Evolutionary conservation across 768 basidiomycete genomes (phyloP).

Genomic region (Auricularia sp.): DNA sequence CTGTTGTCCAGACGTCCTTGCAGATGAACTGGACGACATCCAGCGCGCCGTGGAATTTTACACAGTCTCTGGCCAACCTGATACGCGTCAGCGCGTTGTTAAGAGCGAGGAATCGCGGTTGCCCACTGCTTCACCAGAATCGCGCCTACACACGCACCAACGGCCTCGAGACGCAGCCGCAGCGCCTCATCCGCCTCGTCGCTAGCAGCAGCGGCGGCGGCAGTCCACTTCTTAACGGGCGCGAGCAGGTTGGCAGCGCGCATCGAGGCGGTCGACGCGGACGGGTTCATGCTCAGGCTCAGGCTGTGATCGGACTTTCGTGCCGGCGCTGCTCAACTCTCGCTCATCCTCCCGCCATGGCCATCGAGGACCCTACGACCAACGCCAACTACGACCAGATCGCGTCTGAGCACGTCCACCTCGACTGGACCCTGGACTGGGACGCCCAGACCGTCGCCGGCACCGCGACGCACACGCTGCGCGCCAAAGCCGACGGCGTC

Average conservation of each 20-base stretch:
- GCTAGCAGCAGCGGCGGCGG: conserved; percentile 3
- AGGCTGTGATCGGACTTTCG: background rate
- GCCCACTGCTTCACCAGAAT: conserved; percentile 78
- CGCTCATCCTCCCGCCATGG: background rate
- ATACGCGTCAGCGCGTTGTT: background rate
- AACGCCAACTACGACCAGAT: conserved; percentile 74
- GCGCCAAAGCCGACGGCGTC: conserved; percentile 42
- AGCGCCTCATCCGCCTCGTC: conserved; percentile 73
- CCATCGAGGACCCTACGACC: conserved; percentile 48
- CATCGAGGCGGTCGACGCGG: conserved; percentile 33
- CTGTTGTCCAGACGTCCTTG: conserved; percentile 85
- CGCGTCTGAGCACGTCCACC: conserved; percentile 51
- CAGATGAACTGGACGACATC: conserved; percentile 93
- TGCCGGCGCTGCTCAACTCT: background rate
- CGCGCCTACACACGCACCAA: conserved; percentile 69
- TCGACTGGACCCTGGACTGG: conserved; percentile 80
- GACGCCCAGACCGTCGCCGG: conserved; percentile 49
- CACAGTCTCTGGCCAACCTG: conserved; percentile 68
- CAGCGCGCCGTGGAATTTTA: conserved; percentile 70
- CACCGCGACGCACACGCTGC: conserved; percentile 51
- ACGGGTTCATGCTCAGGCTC: background rate
- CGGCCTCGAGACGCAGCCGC: conserved; percentile 60
- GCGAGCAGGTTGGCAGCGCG: conserved; percentile 63
- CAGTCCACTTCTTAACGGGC: conserved; percentile 30
- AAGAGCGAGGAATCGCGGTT: background rate